A percentile compares a stretch with the other conserved stretches of the same genome.
phyloP scores from a whole-genome alignment of 2,329 filamentous ascomycete species.

The Sarocladium kiliense region DNA sequence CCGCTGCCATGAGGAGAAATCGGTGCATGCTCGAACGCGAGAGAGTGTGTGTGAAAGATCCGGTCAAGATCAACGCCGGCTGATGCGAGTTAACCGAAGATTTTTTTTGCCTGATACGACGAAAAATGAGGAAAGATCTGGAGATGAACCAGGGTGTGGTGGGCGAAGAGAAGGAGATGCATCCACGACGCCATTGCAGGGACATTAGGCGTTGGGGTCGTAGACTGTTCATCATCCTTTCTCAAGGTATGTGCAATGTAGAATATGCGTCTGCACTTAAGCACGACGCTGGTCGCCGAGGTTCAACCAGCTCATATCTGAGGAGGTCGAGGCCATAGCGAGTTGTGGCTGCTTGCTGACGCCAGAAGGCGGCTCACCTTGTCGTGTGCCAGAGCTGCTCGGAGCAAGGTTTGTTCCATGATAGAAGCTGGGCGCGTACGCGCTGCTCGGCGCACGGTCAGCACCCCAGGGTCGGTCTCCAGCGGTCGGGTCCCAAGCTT shows the following conservation, averaged over 20 bases:
- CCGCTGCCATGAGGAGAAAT: not conserved
- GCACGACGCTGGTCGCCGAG: slow-evolving; percentile 45
- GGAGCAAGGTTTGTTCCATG: slow-evolving; percentile 32
- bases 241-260: not conserved
- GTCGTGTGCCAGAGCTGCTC: slow-evolving; percentile 24
- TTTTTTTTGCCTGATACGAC: not conserved
- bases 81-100: not conserved
- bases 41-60: slow-evolving; percentile 4
- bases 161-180: not conserved
- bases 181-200: not conserved
- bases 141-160: not conserved
- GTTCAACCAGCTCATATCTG: slow-evolving; percentile 78
- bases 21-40: not conserved
- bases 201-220: slow-evolving; percentile 4
- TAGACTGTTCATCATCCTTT: not conserved
- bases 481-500: slow-evolving; percentile 47
- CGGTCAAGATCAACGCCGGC: slow-evolving; percentile 8
- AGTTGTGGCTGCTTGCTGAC: slow-evolving; percentile 47
- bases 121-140: not conserved
- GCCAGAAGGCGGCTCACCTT: slow-evolving; percentile 22
- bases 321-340: slow-evolving; percentile 40
- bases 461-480: slow-evolving; percentile 42
- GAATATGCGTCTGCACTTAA: not conserved
- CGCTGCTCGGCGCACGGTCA: slow-evolving; percentile 46
- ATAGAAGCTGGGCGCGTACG: slow-evolving; percentile 43